Conservation (phyloP, 106 monocot species). For the Ottelia alismoides region DNA sequence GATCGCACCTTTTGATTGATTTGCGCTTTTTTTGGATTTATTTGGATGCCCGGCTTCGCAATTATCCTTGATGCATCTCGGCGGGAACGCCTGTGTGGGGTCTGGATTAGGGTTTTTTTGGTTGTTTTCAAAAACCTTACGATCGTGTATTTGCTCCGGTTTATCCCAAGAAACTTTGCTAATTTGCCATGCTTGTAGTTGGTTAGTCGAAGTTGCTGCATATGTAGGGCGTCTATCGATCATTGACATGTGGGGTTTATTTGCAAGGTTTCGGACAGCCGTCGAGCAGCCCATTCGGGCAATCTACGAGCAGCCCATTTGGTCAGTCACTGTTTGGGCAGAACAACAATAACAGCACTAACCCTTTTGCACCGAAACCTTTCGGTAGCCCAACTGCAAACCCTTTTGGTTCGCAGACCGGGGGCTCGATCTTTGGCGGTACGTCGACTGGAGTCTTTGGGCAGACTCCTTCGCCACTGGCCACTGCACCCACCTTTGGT, state of each 20-base stretch:
- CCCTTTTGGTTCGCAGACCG: slow-evolving; percentile 50
- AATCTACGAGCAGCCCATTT: slow-evolving; percentile 62
- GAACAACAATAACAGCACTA: slow-evolving; percentile 25
- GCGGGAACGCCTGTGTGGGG: too few relatives aligned
- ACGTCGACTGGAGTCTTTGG: slow-evolving; percentile 90
- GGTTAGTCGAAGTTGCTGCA: background rate
- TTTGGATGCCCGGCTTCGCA: too few relatives aligned
- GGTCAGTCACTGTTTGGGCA: slow-evolving; percentile 70
- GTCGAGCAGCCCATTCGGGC: too few relatives aligned
- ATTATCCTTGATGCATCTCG: too few relatives aligned
- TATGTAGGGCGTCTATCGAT: slow-evolving; percentile 41
- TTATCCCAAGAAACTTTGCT: too few relatives aligned
- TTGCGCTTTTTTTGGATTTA: too few relatives aligned
- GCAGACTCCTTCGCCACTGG: slow-evolving; percentile 23
- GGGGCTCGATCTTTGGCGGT: slow-evolving; percentile 51
- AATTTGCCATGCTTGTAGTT: background rate
- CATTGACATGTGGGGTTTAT: too few relatives aligned
- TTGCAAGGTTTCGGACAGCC: too few relatives aligned
- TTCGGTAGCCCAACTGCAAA: slow-evolving; percentile 52
- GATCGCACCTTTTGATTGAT: too few relatives aligned
- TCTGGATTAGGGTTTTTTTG: too few relatives aligned
- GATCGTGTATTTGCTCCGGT: too few relatives aligned
- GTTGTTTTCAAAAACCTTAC: too few relatives aligned
- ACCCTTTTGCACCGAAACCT: slow-evolving; percentile 56
- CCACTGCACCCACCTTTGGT: slow-evolving; percentile 36